A percentile compares a stretch with the other conserved stretches of the same genome.
Conservation (phyloP, 23 red algal species). For the Cyanidiococcus yangmingshanensis region DNA sequence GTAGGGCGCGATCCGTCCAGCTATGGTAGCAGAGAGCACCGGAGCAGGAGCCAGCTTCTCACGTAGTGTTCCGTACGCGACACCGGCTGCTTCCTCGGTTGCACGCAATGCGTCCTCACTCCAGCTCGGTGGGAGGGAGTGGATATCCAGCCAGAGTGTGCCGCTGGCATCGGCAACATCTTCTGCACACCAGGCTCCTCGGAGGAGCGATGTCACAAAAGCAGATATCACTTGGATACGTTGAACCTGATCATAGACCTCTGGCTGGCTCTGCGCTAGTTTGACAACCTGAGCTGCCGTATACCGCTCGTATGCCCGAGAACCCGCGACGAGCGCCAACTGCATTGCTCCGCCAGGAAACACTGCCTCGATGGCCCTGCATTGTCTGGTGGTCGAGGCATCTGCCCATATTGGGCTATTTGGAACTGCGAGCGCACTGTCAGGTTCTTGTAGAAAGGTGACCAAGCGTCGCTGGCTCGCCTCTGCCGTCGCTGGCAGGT, state of each 20-base stretch:
- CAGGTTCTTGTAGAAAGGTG: not conserved
- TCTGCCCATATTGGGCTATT: slow-evolving; percentile 31
- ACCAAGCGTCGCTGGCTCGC: not conserved
- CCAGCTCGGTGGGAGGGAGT: slow-evolving; percentile 32
- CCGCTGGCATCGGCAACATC: slow-evolving; percentile 43
- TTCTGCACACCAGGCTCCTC: slow-evolving; percentile 17
- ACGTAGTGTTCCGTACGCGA: not conserved
- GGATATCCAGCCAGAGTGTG: slow-evolving; percentile 17
- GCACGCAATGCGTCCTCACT: not conserved
- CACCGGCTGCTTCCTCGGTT: not conserved
- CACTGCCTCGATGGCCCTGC: slow-evolving; percentile 23
- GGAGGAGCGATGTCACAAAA: slow-evolving; percentile 34
- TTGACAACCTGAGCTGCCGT: slow-evolving; percentile 40
- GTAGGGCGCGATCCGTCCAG: slow-evolving; percentile 12
- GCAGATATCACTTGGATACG: slow-evolving; percentile 36
- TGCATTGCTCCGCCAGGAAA: slow-evolving; percentile 28
- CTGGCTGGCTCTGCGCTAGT: slow-evolving; percentile 19
- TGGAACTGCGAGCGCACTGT: not conserved
- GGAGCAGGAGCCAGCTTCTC: slow-evolving; percentile 21
- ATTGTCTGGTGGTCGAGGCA: slow-evolving; percentile 28
- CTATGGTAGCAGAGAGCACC: slow-evolving; percentile 9
- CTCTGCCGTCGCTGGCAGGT: slow-evolving; percentile 1
- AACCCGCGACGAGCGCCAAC: slow-evolving; percentile 30
- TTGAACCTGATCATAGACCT: slow-evolving; percentile 5
- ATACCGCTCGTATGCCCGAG: slow-evolving; percentile 33